These are phyloP conservation scores for Linnemannia elongata DNA, from an alignment of 192 early-diverging fungal genomes.

Conservation along the genomic window DNA sequence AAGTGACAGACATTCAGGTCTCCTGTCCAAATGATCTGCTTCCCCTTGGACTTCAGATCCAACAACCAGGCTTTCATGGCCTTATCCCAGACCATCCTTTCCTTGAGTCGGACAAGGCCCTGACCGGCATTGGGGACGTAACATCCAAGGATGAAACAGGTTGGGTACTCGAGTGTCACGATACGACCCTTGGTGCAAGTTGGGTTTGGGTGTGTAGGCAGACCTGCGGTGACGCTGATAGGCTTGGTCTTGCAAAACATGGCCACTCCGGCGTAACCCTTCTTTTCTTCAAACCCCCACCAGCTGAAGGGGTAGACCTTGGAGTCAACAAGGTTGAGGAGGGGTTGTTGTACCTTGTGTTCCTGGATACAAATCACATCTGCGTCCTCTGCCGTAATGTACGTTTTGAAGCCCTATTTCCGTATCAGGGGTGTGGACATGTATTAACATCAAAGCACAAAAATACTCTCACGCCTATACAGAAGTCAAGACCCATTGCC, in stretches of 20 bases:
- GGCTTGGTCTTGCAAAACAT: conserved; percentile 88
- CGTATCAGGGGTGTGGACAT: background rate
- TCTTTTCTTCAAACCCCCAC: conserved; percentile 79
- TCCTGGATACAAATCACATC: conserved; percentile 90
- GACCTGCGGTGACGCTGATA: conserved; percentile 68
- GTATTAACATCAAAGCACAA: background rate
- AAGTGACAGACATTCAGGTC: conserved; percentile 91
- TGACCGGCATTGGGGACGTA: conserved; percentile 89
- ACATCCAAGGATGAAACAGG: conserved; percentile 74
- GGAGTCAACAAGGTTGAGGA: conserved; percentile 68
- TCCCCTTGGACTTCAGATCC: conserved; percentile 71
- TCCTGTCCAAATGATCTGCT: conserved; percentile 83
- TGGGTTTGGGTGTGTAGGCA: conserved; percentile 64
- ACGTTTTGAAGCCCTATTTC: conserved; percentile 72
- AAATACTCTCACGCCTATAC: background rate
- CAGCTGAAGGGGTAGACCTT: conserved; percentile 78
- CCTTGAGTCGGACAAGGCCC: conserved; percentile 76
- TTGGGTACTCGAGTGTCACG: conserved; percentile 77
- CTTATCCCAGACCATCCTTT: conserved; percentile 73
- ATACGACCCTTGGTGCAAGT: conserved; percentile 71
- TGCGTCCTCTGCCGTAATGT: conserved; percentile 81
- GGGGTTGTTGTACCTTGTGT: conserved; percentile 84
- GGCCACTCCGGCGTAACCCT: conserved; percentile 85
- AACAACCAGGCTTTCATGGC: conserved; percentile 76
- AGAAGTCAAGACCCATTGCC: background rate